Conservation (phyloP, 2,329 filamentous ascomycete genomes). For the Aspergillus aculeatus region DNA sequence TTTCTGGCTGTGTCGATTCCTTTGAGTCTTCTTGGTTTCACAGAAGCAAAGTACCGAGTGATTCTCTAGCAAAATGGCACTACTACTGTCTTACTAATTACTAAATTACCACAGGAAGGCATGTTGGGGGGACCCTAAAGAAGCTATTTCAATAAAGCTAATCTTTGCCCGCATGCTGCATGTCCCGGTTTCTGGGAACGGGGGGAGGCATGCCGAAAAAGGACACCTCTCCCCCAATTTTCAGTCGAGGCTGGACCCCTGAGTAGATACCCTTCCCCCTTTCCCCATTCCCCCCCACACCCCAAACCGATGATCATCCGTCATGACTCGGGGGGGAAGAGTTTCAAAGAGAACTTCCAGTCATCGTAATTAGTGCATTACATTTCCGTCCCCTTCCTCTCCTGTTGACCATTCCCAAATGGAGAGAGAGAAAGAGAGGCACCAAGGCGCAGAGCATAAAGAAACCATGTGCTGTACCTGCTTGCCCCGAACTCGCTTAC, state of each 20-base stretch:
- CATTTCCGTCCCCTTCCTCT: neutral
- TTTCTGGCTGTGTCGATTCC: no score
- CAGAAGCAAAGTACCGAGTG: no score
- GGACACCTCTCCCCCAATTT: neutral
- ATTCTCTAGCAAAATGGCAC: neutral
- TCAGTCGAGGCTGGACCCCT: neutral
- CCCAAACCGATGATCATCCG: neutral
- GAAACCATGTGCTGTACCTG: neutral
- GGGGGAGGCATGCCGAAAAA: neutral
- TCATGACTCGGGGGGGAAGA: neutral
- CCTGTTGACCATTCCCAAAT: neutral
- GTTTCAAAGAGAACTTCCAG: no score
- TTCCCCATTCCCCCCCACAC: no score
- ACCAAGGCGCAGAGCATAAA: neutral
- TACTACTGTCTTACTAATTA: neutral
- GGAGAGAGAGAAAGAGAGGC: neutral
- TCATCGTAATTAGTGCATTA: neutral
- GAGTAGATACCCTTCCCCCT: no score
- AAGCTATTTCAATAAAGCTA: neutral
- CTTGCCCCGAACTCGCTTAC: neutral
- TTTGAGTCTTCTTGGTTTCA: no score
- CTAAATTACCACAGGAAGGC: neutral
- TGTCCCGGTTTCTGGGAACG: conserved; percentile 12
- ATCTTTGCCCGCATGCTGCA: neutral
- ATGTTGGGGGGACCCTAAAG: neutral